phyloP scores from a whole-genome alignment of 345 rosid genomes.

The Salix koriyanagi region DNA sequence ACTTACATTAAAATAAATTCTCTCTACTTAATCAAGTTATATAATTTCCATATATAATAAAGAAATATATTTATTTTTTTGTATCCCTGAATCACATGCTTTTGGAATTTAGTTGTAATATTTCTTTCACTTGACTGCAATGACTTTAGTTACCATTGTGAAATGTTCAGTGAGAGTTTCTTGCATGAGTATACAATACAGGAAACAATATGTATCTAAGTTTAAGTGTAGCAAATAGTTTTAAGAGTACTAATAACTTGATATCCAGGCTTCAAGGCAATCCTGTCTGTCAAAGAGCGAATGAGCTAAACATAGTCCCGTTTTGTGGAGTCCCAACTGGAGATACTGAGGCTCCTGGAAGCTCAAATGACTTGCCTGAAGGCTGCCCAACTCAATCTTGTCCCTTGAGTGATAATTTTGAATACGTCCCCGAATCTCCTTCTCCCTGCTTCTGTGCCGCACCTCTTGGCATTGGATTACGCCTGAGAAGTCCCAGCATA shows the following conservation, averaged over 20 bases:
- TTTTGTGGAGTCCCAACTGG: conserved; percentile 34
- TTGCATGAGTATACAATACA: not conserved
- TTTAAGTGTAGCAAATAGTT: not conserved
- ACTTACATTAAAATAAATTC: no score
- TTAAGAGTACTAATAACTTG: not conserved
- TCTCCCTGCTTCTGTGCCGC: conserved; percentile 49
- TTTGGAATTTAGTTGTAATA: no score
- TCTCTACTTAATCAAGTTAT: no score
- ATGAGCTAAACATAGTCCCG: conserved; percentile 24
- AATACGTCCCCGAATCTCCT: conserved; percentile 36
- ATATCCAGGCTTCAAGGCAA: conserved; percentile 56
- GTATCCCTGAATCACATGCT: no score
- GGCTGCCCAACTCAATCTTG: conserved; percentile 39
- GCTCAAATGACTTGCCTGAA: conserved; percentile 11
- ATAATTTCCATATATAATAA: no score
- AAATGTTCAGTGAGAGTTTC: not conserved
- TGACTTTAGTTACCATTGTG: not conserved
- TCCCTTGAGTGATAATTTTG: conserved; percentile 19
- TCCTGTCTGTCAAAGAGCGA: conserved; percentile 44
- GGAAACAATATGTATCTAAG: not conserved
- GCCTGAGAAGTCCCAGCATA: conserved; percentile 52
- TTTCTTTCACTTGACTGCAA: no score
- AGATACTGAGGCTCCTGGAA: conserved; percentile 30
- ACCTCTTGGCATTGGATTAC: conserved; percentile 40
- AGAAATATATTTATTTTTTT: no score